Evolutionary conservation across 2,329 filamentous ascomycete genomes (phyloP), one percentile per base, ranked within the genome.

Genomic region (Coniochaeta prunicola): DNA sequence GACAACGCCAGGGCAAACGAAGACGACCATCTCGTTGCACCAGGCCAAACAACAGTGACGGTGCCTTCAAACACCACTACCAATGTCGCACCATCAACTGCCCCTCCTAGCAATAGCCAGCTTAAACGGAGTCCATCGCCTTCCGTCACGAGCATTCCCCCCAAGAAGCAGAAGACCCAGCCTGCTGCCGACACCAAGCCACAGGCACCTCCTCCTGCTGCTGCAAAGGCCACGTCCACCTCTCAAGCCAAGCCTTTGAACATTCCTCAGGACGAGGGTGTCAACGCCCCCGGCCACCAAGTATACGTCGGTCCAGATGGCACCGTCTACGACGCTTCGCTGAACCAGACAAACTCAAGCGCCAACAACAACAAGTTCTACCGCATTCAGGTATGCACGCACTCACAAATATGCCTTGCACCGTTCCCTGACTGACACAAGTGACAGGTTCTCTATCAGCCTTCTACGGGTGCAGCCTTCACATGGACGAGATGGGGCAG

Each of bases 281-380:
- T 74, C 56, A 65, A 69, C 2, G 65, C 76, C 2, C 8, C 59
- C 12, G 68, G 65, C 15, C 77, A 74, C 42, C 67, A 73, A 19
- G 90, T 96, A 33, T 86, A 88, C 67, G 82, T 93, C 59, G 87
- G 87, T 61, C 73, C 80, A 1, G 72, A 80, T 40, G 84, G 85
- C 21, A 73, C 88, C 58, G 90, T 93, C 54, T 93, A 84, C 70
- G 91, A 96, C 68, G 90, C 89, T 0, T 86, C 88, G 0, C 76
- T 96, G 53, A 94, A 92, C 64, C 88, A 92, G 69, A 89, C 90
- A 12, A 89, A 91, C 64, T 77, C 89, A 0, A 74, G 77, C 0
- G 73, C 80, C 53, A 94, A 93, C 68, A 89, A 89, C 71, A 93
- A 94, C 71, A 94, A 94, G 64, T 93, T 92, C 70, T 93, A 92